Evolutionary conservation across 371 early-diverging fungal genomes (phyloP).

Genomic region (Zychaea mexicana): DNA sequence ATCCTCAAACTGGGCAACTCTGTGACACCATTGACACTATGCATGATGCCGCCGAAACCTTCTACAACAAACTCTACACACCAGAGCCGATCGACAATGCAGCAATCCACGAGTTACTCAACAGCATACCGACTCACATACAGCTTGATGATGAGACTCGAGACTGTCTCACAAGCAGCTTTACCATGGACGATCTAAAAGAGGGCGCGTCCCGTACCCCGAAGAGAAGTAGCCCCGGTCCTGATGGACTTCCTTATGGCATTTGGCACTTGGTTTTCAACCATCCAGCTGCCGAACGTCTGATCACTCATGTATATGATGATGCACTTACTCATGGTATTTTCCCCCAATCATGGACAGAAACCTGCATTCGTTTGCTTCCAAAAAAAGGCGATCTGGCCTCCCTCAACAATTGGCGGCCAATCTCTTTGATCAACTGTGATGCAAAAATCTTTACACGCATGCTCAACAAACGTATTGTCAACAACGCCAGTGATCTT

Average conservation of each 20-base stretch:
- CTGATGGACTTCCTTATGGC: constrained; percentile 5
- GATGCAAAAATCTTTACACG: constrained; percentile 23
- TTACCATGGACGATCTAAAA: constrained; percentile 12
- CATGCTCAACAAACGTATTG: not conserved
- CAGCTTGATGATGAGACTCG: not conserved
- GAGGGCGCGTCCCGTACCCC: not conserved
- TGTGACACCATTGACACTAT: not conserved
- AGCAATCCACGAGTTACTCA: not conserved
- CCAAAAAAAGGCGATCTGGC: constrained; percentile 25
- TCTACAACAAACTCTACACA: constrained; percentile 1
- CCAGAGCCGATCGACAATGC: not conserved
- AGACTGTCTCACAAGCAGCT: not conserved
- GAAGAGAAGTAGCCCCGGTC: constrained; percentile 15
- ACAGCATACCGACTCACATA: not conserved
- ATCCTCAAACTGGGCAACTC: not conserved
- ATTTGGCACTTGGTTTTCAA: constrained; percentile 8
- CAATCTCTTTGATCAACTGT: constrained; percentile 20
- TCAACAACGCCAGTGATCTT: not conserved
- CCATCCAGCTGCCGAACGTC: not conserved
- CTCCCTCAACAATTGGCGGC: constrained; percentile 28
- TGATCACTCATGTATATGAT: constrained; percentile 12
- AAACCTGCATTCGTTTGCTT: constrained; percentile 18
- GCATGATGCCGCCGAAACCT: not conserved
- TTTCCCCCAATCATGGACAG: constrained; percentile 26
- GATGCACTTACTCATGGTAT: constrained; percentile 7